Base-by-base conservation (phyloP, 23 red algal genomes). In the Gracilaria gracilis region DNA sequence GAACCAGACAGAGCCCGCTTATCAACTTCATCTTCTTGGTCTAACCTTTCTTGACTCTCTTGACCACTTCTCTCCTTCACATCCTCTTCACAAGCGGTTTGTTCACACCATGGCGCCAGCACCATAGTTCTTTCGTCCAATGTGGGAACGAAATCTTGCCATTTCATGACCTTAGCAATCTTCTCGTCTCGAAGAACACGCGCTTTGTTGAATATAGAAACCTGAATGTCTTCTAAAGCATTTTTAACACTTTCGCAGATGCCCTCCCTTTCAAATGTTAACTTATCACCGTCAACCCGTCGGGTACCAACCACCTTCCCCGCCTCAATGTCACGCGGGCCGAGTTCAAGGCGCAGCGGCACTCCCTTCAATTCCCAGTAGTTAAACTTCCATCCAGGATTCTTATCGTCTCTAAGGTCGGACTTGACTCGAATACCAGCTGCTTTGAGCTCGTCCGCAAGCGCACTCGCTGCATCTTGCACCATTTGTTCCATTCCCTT, bases 301-400 rank as follows among this genome's bases (percentile, higher is more conserved):
- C 91, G 72, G 36, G 73, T 88, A 0, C 67, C 76, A 31, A 94
- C 69, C 2, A 95, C 85, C 27, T 67, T 54, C 15, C 70, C 85
- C 12, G 82, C 82, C 23, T 96, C 87, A 44, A 99, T 67, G 47
- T 99, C 97, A 61, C 95, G 94, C 17, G 95, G 91, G 3, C 97
- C 97, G 39, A 99, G 81, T 73, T 99, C 97, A 33, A 99, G 38
- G 54, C 97, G 55, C 79, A 96, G 65, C 79, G 92, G 93, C 12
- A 99, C 97, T 16, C 97, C 97, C 69, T 91, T 89, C 15, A 99
- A 90, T 71, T 99, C 97, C 94, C 95, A 96, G 27, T 99, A 85
- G 67, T 95, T 95, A 66, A 96, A 99, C 67, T 99, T 99, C 97
- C 97, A 99, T 23, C 97, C 97, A 4, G 97, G 97, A 23, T 93